Conservation (phyloP, 164 flowering plant genomes). For the Platanus orientalis region DNA sequence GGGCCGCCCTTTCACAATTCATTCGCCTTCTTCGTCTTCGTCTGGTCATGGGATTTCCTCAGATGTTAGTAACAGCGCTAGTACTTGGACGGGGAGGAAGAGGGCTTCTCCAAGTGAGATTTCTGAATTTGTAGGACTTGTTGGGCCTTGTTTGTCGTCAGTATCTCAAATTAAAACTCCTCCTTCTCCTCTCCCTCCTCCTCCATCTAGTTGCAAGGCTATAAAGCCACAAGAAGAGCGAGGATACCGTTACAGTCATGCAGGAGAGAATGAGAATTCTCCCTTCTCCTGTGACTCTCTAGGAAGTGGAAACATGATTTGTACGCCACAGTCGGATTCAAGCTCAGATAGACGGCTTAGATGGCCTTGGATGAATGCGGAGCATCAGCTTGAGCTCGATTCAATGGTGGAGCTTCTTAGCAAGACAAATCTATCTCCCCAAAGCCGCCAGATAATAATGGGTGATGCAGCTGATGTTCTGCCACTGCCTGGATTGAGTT, state of each 20-base stretch:
- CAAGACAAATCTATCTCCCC: slow-evolving; percentile 32
- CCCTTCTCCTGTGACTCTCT: slow-evolving; percentile 43
- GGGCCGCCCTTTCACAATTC: slow-evolving; percentile 4
- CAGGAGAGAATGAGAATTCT: slow-evolving; percentile 27
- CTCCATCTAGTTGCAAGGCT: slow-evolving; percentile 14
- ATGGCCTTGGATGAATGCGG: slow-evolving; percentile 17
- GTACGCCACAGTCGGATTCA: slow-evolving; percentile 66
- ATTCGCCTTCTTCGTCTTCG: slow-evolving; percentile 28
- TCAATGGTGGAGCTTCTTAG: slow-evolving; percentile 27
- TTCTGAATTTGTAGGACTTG: slow-evolving; percentile 18
- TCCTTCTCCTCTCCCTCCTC: slow-evolving; percentile 14
- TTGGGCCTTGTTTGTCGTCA: slow-evolving; percentile 10
- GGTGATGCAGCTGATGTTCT: slow-evolving; percentile 30
- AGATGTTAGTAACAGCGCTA: slow-evolving; percentile 18
- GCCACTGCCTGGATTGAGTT: slow-evolving; percentile 33
- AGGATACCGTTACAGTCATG: slow-evolving; percentile 9
- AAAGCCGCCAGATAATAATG: slow-evolving; percentile 18
- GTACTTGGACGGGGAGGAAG: neutral
- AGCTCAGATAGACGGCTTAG: slow-evolving; percentile 26
- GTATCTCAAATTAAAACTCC: neutral
- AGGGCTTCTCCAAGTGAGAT: slow-evolving; percentile 26
- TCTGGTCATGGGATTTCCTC: slow-evolving; percentile 19
- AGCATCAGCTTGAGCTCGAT: slow-evolving; percentile 25
- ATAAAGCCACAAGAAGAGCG: slow-evolving; percentile 20
- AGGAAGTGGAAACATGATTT: slow-evolving; percentile 57